Conservation (phyloP, 1,139 yeast genomes). For the Martiniozyma asiatica region DNA sequence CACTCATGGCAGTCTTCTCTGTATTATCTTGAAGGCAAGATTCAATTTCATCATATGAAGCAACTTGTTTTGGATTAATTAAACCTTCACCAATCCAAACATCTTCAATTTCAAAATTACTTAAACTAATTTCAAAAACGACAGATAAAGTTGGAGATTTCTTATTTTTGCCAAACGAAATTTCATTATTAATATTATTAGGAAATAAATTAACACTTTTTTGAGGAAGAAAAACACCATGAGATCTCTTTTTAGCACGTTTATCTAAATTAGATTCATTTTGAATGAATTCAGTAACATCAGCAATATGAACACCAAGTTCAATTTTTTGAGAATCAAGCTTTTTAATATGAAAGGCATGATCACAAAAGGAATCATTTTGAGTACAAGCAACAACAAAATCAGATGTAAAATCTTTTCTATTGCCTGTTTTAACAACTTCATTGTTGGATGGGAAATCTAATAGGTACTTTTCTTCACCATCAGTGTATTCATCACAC, state of each 20-base stretch:
- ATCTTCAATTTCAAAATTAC: constrained; percentile 61
- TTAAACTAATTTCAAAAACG: constrained; percentile 68
- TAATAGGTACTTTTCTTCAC: constrained; percentile 21
- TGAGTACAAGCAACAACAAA: constrained; percentile 58
- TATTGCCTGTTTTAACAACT: constrained; percentile 22
- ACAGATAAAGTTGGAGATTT: constrained; percentile 66
- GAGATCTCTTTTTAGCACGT: constrained; percentile 82
- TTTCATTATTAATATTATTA: constrained; percentile 40
- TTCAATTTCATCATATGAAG: constrained; percentile 43
- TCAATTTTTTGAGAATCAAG: constrained; percentile 50
- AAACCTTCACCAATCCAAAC: constrained; percentile 69
- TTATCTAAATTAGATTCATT: constrained; percentile 73
- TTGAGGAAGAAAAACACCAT: constrained; percentile 86
- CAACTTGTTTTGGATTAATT: constrained; percentile 48
- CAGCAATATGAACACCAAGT: constrained; percentile 70
- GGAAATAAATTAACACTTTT: constrained; percentile 63
- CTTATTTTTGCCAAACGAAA: constrained; percentile 54
- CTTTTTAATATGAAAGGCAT: constrained; percentile 67
- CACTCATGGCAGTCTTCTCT: constrained; percentile 51
- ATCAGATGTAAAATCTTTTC: constrained; percentile 52
- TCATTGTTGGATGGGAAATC: constrained; percentile 23
- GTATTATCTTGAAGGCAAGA: constrained; percentile 25
- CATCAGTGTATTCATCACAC: constrained; percentile 69
- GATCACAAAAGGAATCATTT: constrained; percentile 50
- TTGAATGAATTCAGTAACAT: constrained; percentile 58